Evolutionary conservation across 768 basidiomycete genomes (phyloP).

Genomic region (Hysterangium stoloniferum): DNA sequence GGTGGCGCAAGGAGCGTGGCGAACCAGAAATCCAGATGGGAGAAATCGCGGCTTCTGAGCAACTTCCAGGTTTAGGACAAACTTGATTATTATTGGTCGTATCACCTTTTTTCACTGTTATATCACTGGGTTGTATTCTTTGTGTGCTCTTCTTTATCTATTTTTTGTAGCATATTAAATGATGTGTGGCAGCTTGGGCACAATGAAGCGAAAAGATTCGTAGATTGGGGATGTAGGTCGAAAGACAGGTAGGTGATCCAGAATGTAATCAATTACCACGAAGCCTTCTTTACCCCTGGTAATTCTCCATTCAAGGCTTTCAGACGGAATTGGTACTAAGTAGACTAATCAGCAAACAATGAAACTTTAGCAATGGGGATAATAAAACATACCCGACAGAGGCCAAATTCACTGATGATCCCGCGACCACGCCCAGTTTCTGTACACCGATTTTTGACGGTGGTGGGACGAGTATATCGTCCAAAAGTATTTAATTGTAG

Average conservation of each 20-base stretch:
- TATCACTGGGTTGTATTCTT: no score
- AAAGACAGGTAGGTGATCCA: not conserved
- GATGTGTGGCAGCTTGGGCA: no score
- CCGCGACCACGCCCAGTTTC: slow-evolving; percentile 85
- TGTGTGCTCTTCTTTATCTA: not conserved
- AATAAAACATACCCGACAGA: slow-evolving; percentile 63
- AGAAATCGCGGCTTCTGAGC: slow-evolving; percentile 34
- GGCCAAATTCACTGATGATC: slow-evolving; percentile 80
- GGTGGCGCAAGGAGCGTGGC: slow-evolving; percentile 83
- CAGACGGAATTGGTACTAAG: slow-evolving; percentile 82
- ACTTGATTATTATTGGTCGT: not conserved
- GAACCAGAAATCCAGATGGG: slow-evolving; percentile 58
- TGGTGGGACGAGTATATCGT: slow-evolving; percentile 74
- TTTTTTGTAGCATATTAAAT: not conserved
- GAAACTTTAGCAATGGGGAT: not conserved
- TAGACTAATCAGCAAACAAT: not conserved
- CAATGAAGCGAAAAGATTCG: slow-evolving; percentile 12
- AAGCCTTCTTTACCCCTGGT: slow-evolving; percentile 83
- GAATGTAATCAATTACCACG: slow-evolving; percentile 52
- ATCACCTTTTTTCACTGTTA: no score
- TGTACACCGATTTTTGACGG: slow-evolving; percentile 82
- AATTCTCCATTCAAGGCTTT: slow-evolving; percentile 78
- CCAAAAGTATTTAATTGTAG: slow-evolving; percentile 86
- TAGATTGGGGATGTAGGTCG: slow-evolving; percentile 20
- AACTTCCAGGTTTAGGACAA: slow-evolving; percentile 2